Evolutionary conservation across 2,329 filamentous ascomycete species (phyloP), one percentile per base, ranked within the genome.

Genomic region (Periconia digitata): DNA sequence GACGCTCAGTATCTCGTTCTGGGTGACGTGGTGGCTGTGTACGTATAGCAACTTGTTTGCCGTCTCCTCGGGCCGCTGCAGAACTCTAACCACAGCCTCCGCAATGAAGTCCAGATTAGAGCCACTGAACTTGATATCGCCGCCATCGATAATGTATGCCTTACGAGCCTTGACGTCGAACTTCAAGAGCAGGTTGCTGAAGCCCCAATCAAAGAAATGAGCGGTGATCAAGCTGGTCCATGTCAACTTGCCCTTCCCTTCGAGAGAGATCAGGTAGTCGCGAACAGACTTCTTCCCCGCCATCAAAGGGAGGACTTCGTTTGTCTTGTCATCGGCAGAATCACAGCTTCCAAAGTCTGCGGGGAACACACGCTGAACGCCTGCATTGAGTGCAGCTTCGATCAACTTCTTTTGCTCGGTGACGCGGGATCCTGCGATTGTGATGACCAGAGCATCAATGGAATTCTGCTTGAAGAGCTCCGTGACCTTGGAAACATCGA

Each of bases 171-270:
- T 62, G 29, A 83, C 66, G 50, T 83, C 76, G 47, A 84, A 77
- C 37, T 80, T 81, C 6, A 84, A 62, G 42, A 82, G 72, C 0
- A 76, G 74, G 16, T 63, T 63, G 1, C 59, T 63, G 13, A 85
- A 71, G 3, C 76, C 77, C 76, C 78, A 82, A 59, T 87, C 84
- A 60, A 87, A 84, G 65, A 87, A 83, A 18, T 81, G 73, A 3
- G 83, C 82, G 8, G 74, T 80, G 3, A 82, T 76, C 13, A 87
- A 63, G 2, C 74, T 79, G 1, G 84, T 86, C 85, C 85, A 87
- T 2, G 74, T 78, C 54, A 87, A 74, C 18, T 54, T 62, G 17
- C 35, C 45, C 1, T 37, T 54, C 44, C 29, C 72, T 62, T 38
- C 73, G 24, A 85, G 64, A 42, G 82, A 79, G 23, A 82, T 71